Percentiles rank a stretch among this genome's conserved stretches.
These are phyloP conservation scores for Aspergillus japonicus DNA, from an alignment of 2,329 filamentous ascomycete species.

Conservation along the genomic window DNA sequence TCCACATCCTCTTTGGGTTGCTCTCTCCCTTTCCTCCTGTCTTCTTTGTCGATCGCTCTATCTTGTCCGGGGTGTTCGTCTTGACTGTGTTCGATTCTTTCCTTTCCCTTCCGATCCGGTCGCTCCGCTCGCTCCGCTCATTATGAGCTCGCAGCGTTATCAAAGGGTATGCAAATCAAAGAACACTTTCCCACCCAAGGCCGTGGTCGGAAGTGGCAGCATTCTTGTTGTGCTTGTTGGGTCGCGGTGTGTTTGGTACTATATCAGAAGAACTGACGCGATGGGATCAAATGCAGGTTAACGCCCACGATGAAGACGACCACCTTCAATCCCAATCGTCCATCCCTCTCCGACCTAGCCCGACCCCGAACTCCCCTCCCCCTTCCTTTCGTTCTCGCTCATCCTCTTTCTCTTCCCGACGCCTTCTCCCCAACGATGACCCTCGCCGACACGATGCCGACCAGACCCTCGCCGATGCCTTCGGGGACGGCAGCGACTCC, in stretches of 20 bases:
- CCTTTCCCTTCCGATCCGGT: constrained; percentile 14
- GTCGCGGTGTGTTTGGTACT: background rate
- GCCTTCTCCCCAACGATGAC: constrained; percentile 52
- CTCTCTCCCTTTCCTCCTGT: constrained; percentile 17
- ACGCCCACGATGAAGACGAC: constrained; percentile 46
- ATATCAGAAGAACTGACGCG: background rate
- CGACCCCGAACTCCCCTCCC: constrained; percentile 44
- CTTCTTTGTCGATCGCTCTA: constrained; percentile 16
- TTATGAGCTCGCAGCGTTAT: constrained; percentile 52
- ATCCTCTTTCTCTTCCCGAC: constrained; percentile 62
- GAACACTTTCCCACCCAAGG: constrained; percentile 16
- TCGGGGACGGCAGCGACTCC: constrained; percentile 74
- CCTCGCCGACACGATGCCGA: constrained; percentile 61
- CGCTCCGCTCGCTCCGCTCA: constrained; percentile 38
- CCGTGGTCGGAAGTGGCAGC: background rate
- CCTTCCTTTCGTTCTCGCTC: constrained; percentile 88
- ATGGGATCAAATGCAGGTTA: constrained; percentile 36
- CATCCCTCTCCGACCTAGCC: constrained; percentile 28
- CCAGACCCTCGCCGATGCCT: constrained; percentile 85
- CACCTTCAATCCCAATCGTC: constrained; percentile 33
- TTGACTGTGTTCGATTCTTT: constrained; percentile 1
- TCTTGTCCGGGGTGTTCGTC: constrained; percentile 5
- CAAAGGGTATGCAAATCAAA: constrained; percentile 41
- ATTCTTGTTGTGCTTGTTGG: background rate
- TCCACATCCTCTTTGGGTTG: constrained; percentile 21